A percentile compares a stretch with the other conserved stretches of the same genome.
phyloP scores from a whole-genome alignment of 106 monocot species.

The Hemerocallis citrina region DNA sequence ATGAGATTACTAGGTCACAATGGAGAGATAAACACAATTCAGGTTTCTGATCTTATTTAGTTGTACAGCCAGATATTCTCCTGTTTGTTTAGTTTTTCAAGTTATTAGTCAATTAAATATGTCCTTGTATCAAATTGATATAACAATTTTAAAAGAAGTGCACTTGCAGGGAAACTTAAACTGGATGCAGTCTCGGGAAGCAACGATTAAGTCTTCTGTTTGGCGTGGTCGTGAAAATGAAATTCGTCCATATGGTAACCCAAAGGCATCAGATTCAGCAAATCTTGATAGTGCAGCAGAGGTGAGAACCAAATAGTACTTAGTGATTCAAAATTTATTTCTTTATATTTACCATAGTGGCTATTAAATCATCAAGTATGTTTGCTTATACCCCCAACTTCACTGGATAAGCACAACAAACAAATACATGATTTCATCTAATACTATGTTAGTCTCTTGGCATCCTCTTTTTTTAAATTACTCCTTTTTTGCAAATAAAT shows the following conservation, averaged over 20 bases:
- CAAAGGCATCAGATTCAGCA: slow-evolving; percentile 94
- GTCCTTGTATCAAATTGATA: neutral
- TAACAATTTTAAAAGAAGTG: neutral
- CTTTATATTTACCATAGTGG: too few species aligned
- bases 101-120: neutral
- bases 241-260: slow-evolving; percentile 87
- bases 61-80: neutral
- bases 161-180: slow-evolving; percentile 83
- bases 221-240: slow-evolving; percentile 99
- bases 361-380: too few species aligned
- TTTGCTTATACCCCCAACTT: too few species aligned
- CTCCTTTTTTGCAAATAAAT: neutral
- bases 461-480: too few species aligned
- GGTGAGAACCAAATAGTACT: too few species aligned
- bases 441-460: too few species aligned
- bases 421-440: too few species aligned
- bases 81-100: neutral
- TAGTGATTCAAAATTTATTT: too few species aligned
- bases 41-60: slow-evolving; percentile 35
- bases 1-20: slow-evolving; percentile 99
- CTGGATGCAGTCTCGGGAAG: slow-evolving; percentile 97
- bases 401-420: too few species aligned
- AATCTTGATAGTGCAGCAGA: slow-evolving; percentile 98
- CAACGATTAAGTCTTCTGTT: slow-evolving; percentile 84
- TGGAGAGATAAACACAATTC: slow-evolving; percentile 99